phyloP scores from a whole-genome alignment of 345 rosid genomes.

The Reutealis trisperma region DNA sequence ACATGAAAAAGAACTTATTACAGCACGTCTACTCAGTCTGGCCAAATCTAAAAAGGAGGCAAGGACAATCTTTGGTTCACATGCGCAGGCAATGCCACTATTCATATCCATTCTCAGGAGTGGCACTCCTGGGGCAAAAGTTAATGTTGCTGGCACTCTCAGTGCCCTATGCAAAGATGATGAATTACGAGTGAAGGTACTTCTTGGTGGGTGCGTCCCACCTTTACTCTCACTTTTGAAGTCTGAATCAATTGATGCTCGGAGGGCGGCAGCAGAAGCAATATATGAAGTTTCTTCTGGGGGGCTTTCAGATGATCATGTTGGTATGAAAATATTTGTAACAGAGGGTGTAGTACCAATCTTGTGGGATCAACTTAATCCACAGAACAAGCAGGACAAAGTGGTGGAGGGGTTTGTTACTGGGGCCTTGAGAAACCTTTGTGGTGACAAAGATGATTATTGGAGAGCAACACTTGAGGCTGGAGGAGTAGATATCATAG shows the following conservation, averaged over 20 bases:
- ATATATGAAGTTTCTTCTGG: conserved; percentile 80
- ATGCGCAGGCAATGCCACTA: conserved; percentile 82
- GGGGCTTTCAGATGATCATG: conserved; percentile 73
- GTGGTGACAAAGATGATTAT: conserved; percentile 67
- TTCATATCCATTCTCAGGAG: conserved; percentile 76
- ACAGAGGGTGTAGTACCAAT: conserved; percentile 84
- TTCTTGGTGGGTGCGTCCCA: conserved; percentile 91
- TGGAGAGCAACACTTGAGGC: conserved; percentile 74
- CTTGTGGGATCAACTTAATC: conserved; percentile 77
- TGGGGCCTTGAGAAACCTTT: conserved; percentile 90
- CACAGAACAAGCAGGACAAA: conserved; percentile 58
- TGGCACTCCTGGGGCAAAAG: conserved; percentile 69
- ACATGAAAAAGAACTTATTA: conserved; percentile 73
- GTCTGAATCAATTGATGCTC: conserved; percentile 66
- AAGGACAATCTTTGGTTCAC: conserved; percentile 65
- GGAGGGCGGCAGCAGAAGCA: conserved; percentile 81
- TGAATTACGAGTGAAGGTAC: conserved; percentile 69
- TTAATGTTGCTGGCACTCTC: conserved; percentile 66
- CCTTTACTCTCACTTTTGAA: conserved; percentile 79
- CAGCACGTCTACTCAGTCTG: conserved; percentile 66
- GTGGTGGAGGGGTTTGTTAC: conserved; percentile 78
- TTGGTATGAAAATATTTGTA: conserved; percentile 81
- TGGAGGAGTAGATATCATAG: conserved; percentile 70
- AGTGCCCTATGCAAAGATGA: conserved; percentile 75
- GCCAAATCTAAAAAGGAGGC: conserved; percentile 74